A percentile compares a stretch with the other conserved stretches of the same genome.
phyloP scores from a whole-genome alignment of 441 rosid species.

The Eruca vesicaria region DNA sequence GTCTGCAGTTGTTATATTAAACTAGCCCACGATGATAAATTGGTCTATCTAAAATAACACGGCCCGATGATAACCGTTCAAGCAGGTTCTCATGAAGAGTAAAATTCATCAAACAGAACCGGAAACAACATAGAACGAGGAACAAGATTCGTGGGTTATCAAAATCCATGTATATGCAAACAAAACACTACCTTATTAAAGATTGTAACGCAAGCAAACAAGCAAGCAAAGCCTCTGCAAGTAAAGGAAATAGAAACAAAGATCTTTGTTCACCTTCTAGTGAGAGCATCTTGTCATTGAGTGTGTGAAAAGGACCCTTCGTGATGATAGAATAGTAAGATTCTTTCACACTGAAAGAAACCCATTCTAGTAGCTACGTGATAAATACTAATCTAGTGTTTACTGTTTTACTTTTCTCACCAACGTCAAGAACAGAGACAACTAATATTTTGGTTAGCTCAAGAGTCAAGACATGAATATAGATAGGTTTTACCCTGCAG shows the following conservation, averaged over 20 bases:
- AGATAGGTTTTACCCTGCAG: neutral
- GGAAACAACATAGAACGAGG: neutral
- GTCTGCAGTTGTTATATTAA: too few relatives aligned
- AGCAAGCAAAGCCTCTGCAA: neutral
- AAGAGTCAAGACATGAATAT: neutral
- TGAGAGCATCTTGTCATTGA: neutral
- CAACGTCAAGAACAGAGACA: neutral
- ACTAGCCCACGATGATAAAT: too few relatives aligned
- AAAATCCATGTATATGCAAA: too few relatives aligned
- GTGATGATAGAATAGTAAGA: neutral
- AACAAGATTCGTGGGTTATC: neutral
- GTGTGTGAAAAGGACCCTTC: neutral
- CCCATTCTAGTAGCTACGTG: neutral
- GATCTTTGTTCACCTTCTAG: neutral
- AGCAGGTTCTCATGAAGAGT: neutral
- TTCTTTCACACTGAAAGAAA: neutral
- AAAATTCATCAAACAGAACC: neutral
- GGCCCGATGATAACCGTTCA: too few relatives aligned
- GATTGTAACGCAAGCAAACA: neutral
- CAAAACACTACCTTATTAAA: neutral
- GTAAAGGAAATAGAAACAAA: neutral
- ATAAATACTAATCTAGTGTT: neutral
- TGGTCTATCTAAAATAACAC: too few relatives aligned
- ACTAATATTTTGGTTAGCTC: neutral
- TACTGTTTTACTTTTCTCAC: neutral